Base-by-base conservation (phyloP, 768 basidiomycete species). In the Rhodotorula babjevae region DNA sequence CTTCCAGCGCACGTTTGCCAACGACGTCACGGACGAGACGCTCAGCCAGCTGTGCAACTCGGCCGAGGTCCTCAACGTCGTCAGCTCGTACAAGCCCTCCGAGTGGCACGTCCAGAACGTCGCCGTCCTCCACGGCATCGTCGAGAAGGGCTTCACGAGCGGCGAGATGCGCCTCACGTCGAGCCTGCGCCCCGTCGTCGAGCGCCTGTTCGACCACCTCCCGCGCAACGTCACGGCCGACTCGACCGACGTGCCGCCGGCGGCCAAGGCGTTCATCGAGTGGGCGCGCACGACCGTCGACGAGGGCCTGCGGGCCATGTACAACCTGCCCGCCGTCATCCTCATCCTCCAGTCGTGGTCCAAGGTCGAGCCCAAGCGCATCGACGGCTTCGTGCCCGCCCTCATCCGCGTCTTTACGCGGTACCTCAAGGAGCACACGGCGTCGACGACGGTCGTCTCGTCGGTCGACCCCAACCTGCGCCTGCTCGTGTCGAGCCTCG, bases 281-380 rank as follows among this genome's bases (percentile, higher is more conserved):
- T 95, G 89, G 72, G 85, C 93, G 25, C 87, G 89, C 73, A 84
- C 85, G 36, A 84, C 90, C 0, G 86, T 97, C 67, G 85, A 84
- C 66, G 93, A 95, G 59, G 90, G 90, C 52, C 83, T 93, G n/a
- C 86, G 88, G 56, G 88, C 89, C 62, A 85, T 86, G 19, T 87
- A 84, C 19, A 86, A 87, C 59, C 82, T 92, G 44, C 88, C 89
- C 36, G 92, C 93, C 27, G 87, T 89, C 10, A 84, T 99, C 33
- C 84, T 93, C 68, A 89, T 99, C 85, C 84, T 98, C 62, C 89
- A 91, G 79, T 89, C 91, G 1, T 87, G 93, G 62, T 88, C 93
- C 15, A 87, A 89, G 71, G 86, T 88, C 49, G 85, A 87, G 16
- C 90, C 93, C 1, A 90, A 93, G 78, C 86, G 91, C 50, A 87